Evolutionary conservation across 495 filamentous ascomycete genomes (phyloP), one percentile per base, ranked within the genome.

Genomic region (Aspergillus steynii): DNA sequence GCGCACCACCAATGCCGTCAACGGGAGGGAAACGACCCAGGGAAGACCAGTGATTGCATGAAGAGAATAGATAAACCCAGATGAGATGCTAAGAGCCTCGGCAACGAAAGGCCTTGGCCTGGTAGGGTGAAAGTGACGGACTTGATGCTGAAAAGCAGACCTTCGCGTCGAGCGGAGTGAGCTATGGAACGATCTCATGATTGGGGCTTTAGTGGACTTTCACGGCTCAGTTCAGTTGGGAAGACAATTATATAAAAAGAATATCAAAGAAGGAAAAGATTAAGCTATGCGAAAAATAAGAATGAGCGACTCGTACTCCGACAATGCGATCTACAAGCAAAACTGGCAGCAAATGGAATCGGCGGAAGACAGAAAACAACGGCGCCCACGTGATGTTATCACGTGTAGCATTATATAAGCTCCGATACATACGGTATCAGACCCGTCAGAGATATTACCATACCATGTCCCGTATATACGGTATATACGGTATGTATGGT

Each of bases 21-120:
- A 77, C 0, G 92, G 92, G 56, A 96, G 83, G 29, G 85, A 82
- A 8, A 83, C 65, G 52, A 72, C 85, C 92, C 92, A 96, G 61
- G 91, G 84, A 3, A 89, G 80, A 50, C 79, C 76, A 29, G 83
- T 84, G 64, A 76, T 14, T 32, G 68, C 65, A 70, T 95, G 92
- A 2, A 93, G 65, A 49, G 73, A 65, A n/a, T 86, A 75, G 53
- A 95, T 75, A 49, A 87, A 66, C 54, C 74, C 66, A 34, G 87
- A 80, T 20, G 88, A 81, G 60, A 73, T 65, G 37, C 81, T 70
- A 50, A 88, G 55, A 34, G 77, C 71, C 26, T 81, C 68, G 45
- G 82, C 80, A 59, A 88, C 61, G 48, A 79, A 72, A 20, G 64
- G 72, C 6, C 67, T 57, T 15, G 64, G 74, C 61, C 65, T 72